Conservation (phyloP, 345 rosid species). For the Hypericum androsaemum region DNA sequence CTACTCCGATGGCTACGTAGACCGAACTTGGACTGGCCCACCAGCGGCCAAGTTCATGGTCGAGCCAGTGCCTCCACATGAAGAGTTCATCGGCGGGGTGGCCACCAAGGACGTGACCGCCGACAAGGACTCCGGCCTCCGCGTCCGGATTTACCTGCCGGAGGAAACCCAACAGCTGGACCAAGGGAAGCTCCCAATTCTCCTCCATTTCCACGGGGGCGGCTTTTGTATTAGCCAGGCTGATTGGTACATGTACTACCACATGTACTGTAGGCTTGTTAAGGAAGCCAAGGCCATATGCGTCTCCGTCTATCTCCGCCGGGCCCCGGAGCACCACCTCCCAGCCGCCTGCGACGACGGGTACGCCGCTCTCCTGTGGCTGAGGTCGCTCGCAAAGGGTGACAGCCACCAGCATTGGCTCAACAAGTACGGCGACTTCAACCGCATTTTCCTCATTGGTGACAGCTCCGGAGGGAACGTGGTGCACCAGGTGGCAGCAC, state of each 20-base stretch:
- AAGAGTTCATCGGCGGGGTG: slow-evolving; percentile 34
- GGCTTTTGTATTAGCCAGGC: slow-evolving; percentile 29
- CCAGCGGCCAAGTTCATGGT: slow-evolving; percentile 50
- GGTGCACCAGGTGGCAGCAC: slow-evolving; percentile 26
- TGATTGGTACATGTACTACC: slow-evolving; percentile 30
- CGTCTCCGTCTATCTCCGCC: slow-evolving; percentile 21
- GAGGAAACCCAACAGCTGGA: slow-evolving; percentile 2
- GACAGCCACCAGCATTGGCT: slow-evolving; percentile 16
- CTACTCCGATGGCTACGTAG: slow-evolving; percentile 49
- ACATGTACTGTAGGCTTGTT: slow-evolving; percentile 14
- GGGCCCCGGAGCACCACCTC: slow-evolving; percentile 27
- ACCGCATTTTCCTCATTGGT: slow-evolving; percentile 24
- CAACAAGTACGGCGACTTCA: slow-evolving; percentile 9
- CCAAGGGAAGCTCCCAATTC: slow-evolving; percentile 9
- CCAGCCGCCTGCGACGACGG: slow-evolving; percentile 24
- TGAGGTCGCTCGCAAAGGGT: slow-evolving; percentile 7
- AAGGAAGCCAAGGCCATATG: slow-evolving; percentile 4
- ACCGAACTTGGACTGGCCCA: slow-evolving; percentile 56
- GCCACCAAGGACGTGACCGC: slow-evolving; percentile 37
- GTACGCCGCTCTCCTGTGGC: slow-evolving; percentile 22
- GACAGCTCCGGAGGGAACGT: slow-evolving; percentile 27
- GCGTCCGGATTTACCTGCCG: slow-evolving; percentile 44
- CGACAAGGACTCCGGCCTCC: slow-evolving; percentile 18
- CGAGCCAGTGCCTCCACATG: slow-evolving; percentile 43
- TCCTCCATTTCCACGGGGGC: slow-evolving; percentile 29